Percentiles rank a stretch among this genome's conserved stretches.
phyloP scores from a whole-genome alignment of 768 basidiomycete species.

The Pisolithus orientalis region DNA sequence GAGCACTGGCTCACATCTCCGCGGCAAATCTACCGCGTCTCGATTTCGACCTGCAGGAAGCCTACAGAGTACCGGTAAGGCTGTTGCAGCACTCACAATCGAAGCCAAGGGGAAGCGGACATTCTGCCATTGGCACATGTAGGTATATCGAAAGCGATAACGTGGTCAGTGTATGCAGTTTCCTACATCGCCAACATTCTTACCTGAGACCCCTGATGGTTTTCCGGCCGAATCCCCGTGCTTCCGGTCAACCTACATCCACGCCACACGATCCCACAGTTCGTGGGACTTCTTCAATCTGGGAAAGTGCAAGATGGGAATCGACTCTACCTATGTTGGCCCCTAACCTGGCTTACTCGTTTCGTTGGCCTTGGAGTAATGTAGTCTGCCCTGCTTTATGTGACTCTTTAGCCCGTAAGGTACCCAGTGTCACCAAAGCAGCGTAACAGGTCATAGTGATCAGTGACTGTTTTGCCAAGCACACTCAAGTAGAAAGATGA shows the following conservation, averaged over 20 bases:
- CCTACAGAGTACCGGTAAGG: background rate
- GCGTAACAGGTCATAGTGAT: conserved; percentile 38
- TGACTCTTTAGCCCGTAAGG: conserved; percentile 53
- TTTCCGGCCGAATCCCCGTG: background rate
- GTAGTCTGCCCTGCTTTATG: conserved; percentile 49
- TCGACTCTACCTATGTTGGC: background rate
- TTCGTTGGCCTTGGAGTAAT: conserved; percentile 52
- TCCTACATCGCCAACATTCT: conserved; percentile 6
- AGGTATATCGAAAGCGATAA: conserved; percentile 14
- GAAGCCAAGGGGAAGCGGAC: conserved; percentile 11
- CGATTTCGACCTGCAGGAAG: background rate
- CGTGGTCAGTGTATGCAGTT: background rate
- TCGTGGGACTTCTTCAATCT: conserved; percentile 12
- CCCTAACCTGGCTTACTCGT: conserved; percentile 36
- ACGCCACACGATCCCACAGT: background rate
- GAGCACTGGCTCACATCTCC: background rate
- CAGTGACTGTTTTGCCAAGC: background rate
- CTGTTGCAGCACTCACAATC: conserved; percentile 7
- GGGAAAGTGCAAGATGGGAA: conserved; percentile 10
- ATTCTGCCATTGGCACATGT: conserved; percentile 6
- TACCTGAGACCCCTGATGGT: conserved; percentile 4
- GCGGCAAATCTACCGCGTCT: background rate
- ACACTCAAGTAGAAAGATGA: conserved; percentile 4
- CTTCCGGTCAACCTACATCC: background rate
- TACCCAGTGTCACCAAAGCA: conserved; percentile 63